Conservation (phyloP, 805 yeast genomes). For the Metschnikowia similis region DNA sequence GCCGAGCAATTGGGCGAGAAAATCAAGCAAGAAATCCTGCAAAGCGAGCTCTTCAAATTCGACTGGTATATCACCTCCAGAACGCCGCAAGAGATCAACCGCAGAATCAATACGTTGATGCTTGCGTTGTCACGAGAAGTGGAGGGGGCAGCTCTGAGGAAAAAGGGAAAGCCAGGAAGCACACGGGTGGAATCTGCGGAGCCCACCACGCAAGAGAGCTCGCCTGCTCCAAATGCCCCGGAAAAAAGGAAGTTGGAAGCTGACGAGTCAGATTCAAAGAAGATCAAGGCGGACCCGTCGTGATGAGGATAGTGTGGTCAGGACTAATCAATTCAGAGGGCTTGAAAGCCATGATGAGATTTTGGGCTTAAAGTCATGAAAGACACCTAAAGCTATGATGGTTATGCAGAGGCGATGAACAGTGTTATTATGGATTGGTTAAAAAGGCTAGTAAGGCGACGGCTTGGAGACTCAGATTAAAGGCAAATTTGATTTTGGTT, state of each 20-base stretch:
- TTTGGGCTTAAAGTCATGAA: too few relatives aligned
- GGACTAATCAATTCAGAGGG: too few relatives aligned
- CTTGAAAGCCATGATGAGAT: too few relatives aligned
- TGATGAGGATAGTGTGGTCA: too few relatives aligned
- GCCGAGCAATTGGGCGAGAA: conserved; percentile 57
- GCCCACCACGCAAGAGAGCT: conserved; percentile 22
- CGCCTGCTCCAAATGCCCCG: conserved; percentile 9
- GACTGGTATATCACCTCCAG: conserved; percentile 73
- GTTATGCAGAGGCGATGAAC: not conserved
- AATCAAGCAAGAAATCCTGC: conserved; percentile 59
- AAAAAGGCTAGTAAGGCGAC: too few relatives aligned
- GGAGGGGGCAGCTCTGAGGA: conserved; percentile 58
- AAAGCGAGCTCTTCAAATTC: conserved; percentile 58
- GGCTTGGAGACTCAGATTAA: too few relatives aligned
- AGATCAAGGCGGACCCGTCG: conserved; percentile 7
- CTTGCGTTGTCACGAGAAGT: conserved; percentile 63
- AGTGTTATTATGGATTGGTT: too few relatives aligned
- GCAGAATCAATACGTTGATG: conserved; percentile 64
- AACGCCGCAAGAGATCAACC: conserved; percentile 65
- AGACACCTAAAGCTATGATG: too few relatives aligned
- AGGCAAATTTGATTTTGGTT: too few relatives aligned
- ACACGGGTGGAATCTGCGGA: conserved; percentile 33
- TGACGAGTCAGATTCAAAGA: conserved; percentile 5
- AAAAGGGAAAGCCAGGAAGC: conserved; percentile 21
- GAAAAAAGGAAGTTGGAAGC: conserved; percentile 2